Evolutionary conservation across 495 filamentous ascomycete genomes (phyloP).

Genomic region (Penicillium daleae): DNA sequence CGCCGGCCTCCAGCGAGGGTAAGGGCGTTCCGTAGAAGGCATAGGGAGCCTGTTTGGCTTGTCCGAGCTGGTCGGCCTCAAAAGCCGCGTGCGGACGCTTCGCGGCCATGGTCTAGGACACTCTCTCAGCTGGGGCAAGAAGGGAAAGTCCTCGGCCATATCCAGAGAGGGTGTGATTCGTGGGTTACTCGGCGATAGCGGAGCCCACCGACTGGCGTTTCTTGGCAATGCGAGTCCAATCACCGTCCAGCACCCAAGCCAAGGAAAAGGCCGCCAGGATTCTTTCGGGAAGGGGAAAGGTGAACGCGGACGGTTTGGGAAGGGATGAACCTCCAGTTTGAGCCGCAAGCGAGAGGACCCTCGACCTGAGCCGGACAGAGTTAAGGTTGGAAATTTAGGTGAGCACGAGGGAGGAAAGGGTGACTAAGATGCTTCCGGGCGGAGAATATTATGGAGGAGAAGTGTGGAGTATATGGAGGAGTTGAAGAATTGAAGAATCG

Average conservation of each 20-base stretch:
- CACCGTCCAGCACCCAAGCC: neutral
- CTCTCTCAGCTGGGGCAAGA: conserved; percentile 6
- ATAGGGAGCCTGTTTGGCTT: conserved; percentile 65
- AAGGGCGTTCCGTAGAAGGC: conserved; percentile 85
- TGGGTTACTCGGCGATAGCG: conserved; percentile 10
- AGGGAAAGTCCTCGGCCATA: conserved; percentile 1
- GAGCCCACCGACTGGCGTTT: conserved; percentile 2
- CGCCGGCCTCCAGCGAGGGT: conserved; percentile 74
- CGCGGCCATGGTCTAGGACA: conserved; percentile 61
- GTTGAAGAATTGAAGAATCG: neutral
- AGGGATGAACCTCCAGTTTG: conserved; percentile 1
- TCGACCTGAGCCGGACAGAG: neutral
- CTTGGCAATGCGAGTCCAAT: conserved; percentile 13
- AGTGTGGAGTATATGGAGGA: neutral
- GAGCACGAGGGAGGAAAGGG: neutral
- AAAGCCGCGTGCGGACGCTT: conserved; percentile 80
- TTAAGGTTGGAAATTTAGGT: neutral
- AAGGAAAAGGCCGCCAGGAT: neutral
- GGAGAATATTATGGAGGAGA: neutral
- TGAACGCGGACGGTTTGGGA: neutral
- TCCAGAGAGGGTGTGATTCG: conserved; percentile 15
- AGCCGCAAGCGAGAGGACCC: neutral
- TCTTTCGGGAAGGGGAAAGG: neutral
- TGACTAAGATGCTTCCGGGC: too few species aligned
- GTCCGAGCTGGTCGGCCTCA: conserved; percentile 69